A percentile compares a stretch with the other conserved stretches of the same genome.
phyloP scores from a whole-genome alignment of 2,329 filamentous ascomycete species.

The Pezicula carpinea region DNA sequence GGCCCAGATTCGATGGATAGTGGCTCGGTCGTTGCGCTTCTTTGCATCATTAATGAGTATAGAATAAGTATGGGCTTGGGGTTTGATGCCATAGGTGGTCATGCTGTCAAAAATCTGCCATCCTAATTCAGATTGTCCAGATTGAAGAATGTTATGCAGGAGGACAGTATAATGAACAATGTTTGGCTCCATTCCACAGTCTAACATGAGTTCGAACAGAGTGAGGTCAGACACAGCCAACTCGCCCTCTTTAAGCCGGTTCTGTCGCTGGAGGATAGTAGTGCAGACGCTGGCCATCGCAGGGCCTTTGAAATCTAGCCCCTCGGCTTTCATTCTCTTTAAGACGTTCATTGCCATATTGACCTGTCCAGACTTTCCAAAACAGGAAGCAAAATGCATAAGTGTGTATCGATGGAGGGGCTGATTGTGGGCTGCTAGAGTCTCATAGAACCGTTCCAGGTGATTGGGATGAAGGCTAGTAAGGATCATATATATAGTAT shows the following conservation, averaged over 20 bases:
- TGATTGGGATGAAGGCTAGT: constrained; percentile 7
- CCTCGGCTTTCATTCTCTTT: constrained; percentile 29
- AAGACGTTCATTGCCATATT: constrained; percentile 39
- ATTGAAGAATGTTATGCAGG: constrained; percentile 65
- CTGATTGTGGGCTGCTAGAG: constrained; percentile 12
- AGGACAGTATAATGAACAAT: constrained; percentile 60
- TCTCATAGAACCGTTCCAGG: constrained; percentile 17
- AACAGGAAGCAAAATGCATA: constrained; percentile 21
- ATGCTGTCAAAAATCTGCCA: constrained; percentile 63
- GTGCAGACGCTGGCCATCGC: constrained; percentile 52
- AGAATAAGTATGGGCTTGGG: constrained; percentile 63
- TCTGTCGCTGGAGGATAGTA: constrained; percentile 44
- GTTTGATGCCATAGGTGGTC: constrained; percentile 50
- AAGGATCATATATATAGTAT: constrained; percentile 18
- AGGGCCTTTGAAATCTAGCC: constrained; percentile 41
- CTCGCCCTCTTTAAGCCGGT: constrained; percentile 21
- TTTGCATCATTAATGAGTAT: constrained; percentile 71
- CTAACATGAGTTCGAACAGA: constrained; percentile 51
- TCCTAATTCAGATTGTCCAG: constrained; percentile 57
- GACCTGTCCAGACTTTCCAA: constrained; percentile 40
- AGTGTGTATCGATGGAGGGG: constrained; percentile 18
- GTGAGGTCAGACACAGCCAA: constrained; percentile 42
- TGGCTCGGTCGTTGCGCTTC: constrained; percentile 27
- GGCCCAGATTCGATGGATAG: constrained; percentile 50
- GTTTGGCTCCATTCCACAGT: constrained; percentile 59